Evolutionary conservation across 768 basidiomycete species (phyloP).

Genomic region (Strobilomyces dryophilus): DNA sequence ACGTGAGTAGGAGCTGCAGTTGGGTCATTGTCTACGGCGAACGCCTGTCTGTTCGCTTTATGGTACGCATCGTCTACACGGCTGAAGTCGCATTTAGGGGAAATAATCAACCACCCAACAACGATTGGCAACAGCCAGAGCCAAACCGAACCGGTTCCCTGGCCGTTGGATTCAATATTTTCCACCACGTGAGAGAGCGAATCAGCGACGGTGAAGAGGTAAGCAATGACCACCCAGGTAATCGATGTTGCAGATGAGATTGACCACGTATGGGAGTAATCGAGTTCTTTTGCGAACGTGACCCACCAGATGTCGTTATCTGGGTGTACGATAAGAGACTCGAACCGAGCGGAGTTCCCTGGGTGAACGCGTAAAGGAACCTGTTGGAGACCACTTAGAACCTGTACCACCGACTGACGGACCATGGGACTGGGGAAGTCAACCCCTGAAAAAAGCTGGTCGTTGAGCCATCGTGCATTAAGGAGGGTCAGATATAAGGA

Average conservation of each 20-base stretch:
- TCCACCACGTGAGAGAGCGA: constrained; percentile 14
- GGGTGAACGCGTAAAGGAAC: constrained; percentile 31
- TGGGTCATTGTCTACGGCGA: neutral
- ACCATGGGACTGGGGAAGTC: constrained; percentile 18
- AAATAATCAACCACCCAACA: constrained; percentile 38
- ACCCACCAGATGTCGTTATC: constrained; percentile 43
- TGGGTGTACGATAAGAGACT: constrained; percentile 40
- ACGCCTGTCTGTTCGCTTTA: constrained; percentile 9
- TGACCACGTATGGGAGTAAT: constrained; percentile 39
- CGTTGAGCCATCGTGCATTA: constrained; percentile 41
- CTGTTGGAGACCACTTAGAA: constrained; percentile 41
- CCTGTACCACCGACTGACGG: constrained; percentile 24
- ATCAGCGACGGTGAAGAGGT: constrained; percentile 20
- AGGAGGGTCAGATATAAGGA: constrained; percentile 41
- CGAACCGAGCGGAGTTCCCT: constrained; percentile 26
- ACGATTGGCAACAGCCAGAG: constrained; percentile 42
- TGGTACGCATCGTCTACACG: constrained; percentile 24
- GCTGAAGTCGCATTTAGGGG: constrained; percentile 35
- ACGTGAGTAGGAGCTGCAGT: neutral
- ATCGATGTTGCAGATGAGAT: constrained; percentile 38
- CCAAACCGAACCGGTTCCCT: constrained; percentile 39
- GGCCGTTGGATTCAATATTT: constrained; percentile 31
- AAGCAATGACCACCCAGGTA: constrained; percentile 43
- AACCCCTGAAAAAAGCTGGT: constrained; percentile 27
- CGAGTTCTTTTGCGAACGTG: constrained; percentile 28